Evolutionary conservation across 345 rosid species (phyloP), one percentile per base, ranked within the genome.

Genomic region (Eucalyptus marginata): DNA sequence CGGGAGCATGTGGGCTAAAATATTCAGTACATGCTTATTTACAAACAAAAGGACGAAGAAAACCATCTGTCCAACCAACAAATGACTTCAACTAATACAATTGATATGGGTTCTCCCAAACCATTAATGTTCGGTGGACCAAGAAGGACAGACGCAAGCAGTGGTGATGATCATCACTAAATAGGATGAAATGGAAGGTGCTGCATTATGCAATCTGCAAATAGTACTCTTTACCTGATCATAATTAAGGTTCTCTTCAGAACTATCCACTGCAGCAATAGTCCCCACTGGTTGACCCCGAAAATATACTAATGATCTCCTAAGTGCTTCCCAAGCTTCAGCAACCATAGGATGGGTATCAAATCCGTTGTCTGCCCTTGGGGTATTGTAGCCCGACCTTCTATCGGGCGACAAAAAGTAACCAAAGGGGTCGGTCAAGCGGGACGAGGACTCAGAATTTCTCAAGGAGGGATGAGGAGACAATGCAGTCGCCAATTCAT

Each of bases 261-360:
- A 93, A 87, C 87, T 95, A 90, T 98, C 98, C 88, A 94, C 90
- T 0, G 99, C 99, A 44, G 99, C 98, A 66, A 98, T 97, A 2
- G 99, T 96, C 49, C 99, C 99, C 64, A 98, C 98, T 13, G 98
- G 97, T 90, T 94, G 96, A 49, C 96, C 98, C 33, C 98, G 97
- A 91, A 98, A 98, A 91, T 90, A 88, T 15, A 97, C 98, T 95
- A 95, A 81, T 1, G 98, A 92, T 10, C 93, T 91, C 66, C 96
- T 95, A 93, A 98, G 90, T 64, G 96, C 96, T 58, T 95, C 97
- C 99, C 99, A 97, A 79, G 98, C 99, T 90, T 98, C 98, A 46
- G 93, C 93, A 43, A 96, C 94, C 90, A 92, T 91, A 4, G 97
- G 98, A 91, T 95, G 97, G 12, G 95, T 88, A 83, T 95, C 98